Percentiles rank a stretch among this genome's conserved stretches.
Conservation (phyloP, 2,329 filamentous ascomycete species). For the Helotiales sp. region DNA sequence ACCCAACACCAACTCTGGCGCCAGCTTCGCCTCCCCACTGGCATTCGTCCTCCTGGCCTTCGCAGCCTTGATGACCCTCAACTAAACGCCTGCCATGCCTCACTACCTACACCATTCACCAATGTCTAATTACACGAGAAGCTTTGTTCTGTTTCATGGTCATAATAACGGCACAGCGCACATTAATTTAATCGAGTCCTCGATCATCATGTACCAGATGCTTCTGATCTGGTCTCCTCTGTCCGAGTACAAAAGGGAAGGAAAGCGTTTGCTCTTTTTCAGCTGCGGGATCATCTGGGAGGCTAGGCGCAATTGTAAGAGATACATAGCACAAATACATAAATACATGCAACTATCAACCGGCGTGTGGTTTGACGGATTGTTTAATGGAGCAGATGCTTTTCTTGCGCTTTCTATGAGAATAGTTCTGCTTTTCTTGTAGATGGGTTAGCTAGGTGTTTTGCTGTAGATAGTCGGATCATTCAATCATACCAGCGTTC, state of each 20-base stretch:
- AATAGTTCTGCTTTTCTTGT: not conserved
- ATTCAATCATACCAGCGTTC: not conserved
- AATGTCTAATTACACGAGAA: constrained; percentile 17
- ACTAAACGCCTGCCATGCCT: constrained; percentile 29
- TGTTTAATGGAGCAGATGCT: not conserved
- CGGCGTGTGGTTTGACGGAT: not conserved
- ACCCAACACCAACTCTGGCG: constrained; percentile 30
- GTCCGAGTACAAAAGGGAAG: constrained; percentile 4
- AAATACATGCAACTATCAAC: not conserved
- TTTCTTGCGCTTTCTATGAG: not conserved
- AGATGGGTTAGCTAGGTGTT: not conserved
- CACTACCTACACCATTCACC: constrained; percentile 15
- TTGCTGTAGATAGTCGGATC: not conserved
- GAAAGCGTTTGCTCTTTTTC: not conserved
- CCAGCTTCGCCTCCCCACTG: constrained; percentile 37
- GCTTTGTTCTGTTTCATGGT: constrained; percentile 6
- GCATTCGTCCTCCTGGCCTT: constrained; percentile 41
- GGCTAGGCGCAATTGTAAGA: not conserved
- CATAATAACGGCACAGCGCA: constrained; percentile 20
- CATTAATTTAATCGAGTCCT: constrained; percentile 8
- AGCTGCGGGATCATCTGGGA: not conserved
- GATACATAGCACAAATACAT: not conserved
- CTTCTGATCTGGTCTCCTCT: not conserved
- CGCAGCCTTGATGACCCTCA: constrained; percentile 39
- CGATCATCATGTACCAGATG: not conserved